Evolutionary conservation across 768 basidiomycete species (phyloP).

Genomic region (Trametes sanguinea): DNA sequence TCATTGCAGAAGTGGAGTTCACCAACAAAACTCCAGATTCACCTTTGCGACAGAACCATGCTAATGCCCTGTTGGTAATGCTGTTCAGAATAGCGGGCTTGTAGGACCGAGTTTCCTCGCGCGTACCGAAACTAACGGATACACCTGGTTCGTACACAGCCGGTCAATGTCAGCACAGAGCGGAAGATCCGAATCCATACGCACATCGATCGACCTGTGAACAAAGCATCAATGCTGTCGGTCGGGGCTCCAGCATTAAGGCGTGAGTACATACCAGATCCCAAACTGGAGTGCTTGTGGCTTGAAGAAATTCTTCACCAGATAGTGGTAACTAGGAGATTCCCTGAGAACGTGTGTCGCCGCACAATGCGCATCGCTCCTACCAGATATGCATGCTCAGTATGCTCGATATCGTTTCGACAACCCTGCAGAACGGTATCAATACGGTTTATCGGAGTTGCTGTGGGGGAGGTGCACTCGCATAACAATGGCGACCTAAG

Average conservation of each 20-base stretch:
- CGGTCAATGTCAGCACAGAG: too few species aligned
- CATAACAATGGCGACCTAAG: not conserved
- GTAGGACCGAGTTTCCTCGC: too few species aligned
- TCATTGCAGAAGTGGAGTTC: too few species aligned
- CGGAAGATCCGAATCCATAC: too few species aligned
- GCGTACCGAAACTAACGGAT: too few species aligned
- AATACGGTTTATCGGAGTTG: not conserved
- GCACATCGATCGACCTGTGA: too few species aligned
- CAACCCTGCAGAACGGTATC: not conserved
- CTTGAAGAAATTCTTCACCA: slow-evolving; percentile 10
- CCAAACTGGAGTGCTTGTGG: not conserved
- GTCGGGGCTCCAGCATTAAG: too few species aligned
- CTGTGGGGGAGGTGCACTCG: not conserved
- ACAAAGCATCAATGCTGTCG: too few species aligned
- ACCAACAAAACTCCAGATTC: too few species aligned
- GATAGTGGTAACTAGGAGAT: slow-evolving; percentile 1
- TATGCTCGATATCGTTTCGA: not conserved
- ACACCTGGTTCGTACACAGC: too few species aligned
- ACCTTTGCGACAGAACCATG: slow-evolving; percentile 4
- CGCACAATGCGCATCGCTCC: not conserved
- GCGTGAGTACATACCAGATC: not conserved
- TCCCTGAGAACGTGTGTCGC: not conserved
- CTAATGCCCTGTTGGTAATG: not conserved
- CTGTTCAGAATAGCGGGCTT: not conserved
- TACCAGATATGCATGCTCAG: slow-evolving; percentile 2